Evolutionary conservation across 2,329 filamentous ascomycete species (phyloP).

Genomic region (Pseudogymnoascus sp.): DNA sequence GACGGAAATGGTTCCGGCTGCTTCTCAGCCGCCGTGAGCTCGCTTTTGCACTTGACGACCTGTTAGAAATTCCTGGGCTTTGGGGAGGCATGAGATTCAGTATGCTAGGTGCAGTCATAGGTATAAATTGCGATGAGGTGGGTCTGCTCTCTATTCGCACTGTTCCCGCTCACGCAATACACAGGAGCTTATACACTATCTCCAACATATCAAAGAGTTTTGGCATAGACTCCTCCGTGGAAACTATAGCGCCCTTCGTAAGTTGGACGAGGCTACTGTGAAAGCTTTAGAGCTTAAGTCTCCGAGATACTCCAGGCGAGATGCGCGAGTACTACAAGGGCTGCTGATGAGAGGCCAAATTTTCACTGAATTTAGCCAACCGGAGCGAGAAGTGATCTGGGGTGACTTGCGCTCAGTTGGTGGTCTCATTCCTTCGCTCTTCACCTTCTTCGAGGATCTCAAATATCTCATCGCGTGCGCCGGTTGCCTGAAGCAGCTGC

Average conservation of each 20-base stretch:
- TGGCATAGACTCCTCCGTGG: conserved; percentile 26
- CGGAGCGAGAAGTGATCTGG: conserved; percentile 28
- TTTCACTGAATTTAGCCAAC: conserved; percentile 26
- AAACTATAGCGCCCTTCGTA: conserved; percentile 23
- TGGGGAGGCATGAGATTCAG: conserved; percentile 28
- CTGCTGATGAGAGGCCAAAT: conserved; percentile 26
- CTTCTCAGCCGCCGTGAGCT: background rate
- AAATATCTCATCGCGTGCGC: conserved; percentile 27
- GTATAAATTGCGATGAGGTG: conserved; percentile 29
- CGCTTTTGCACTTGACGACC: conserved; percentile 25
- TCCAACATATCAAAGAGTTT: conserved; percentile 28
- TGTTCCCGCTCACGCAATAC: no score
- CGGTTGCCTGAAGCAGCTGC: conserved; percentile 25
- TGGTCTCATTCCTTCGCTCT: conserved; percentile 30
- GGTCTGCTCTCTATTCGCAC: conserved; percentile 13
- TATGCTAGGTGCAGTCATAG: conserved; percentile 24
- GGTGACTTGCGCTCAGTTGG: conserved; percentile 20
- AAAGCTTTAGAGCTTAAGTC: conserved; percentile 28
- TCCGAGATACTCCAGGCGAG: conserved; percentile 23
- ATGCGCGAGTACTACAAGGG: conserved; percentile 23
- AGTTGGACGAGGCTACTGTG: conserved; percentile 27
- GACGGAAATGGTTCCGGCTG: no score
- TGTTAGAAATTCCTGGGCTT: conserved; percentile 28
- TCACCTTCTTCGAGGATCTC: conserved; percentile 32
- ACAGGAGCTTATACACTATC: conserved; percentile 28